Evolutionary conservation across 306 rosid genomes (phyloP), one percentile per base, ranked within the genome.

Genomic region (Bauhinia variegata): DNA sequence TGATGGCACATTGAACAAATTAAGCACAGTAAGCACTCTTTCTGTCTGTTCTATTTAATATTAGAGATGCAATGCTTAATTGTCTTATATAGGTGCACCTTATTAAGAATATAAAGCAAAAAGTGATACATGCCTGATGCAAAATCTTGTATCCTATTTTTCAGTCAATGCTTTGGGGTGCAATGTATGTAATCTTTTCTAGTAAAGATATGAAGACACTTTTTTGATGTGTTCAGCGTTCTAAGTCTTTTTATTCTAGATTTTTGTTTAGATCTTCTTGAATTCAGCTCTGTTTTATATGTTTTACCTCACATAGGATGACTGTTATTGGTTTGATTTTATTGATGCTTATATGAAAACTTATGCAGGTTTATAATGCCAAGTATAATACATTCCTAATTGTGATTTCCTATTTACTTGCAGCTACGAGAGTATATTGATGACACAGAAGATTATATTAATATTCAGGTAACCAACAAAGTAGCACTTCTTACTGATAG

Each of bases 381-480:
- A 11, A 2, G 12, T 41, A 31, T 61, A 34, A 37, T 65, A 44
- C 36, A 44, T 41, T 38, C 31, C 33, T 74, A 47, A 58, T 61
- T 54, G 33, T 51, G 37, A 31, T 72, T 43, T 56, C 18, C 63
- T 55, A 74, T 75, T 10, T 58, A 23, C 67, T 71, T 82, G 66
- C 87, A 91, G 97, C 78, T 91, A 31, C 81, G 92, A 72, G 92
- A 86, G 51, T 91, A 91, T 49, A 86, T 91, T 11, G 95, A 91
- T 52, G 96, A 88, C 55, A 88, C 97, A 7, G 97, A 91, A 80
- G 97, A 91, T 78, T 91, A 91, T 75, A 86, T 91, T 48, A 91
- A 91, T 67, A 91, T 88, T 49, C 97, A 88, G 86, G 97, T 88
- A 42, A 72, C 4, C 8, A 61, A 41, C 33, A 1, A 23, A 23